Evolutionary conservation across 441 rosid genomes (phyloP), one percentile per base, ranked within the genome.

Genomic region (Bocquillonia castaneifolia): DNA sequence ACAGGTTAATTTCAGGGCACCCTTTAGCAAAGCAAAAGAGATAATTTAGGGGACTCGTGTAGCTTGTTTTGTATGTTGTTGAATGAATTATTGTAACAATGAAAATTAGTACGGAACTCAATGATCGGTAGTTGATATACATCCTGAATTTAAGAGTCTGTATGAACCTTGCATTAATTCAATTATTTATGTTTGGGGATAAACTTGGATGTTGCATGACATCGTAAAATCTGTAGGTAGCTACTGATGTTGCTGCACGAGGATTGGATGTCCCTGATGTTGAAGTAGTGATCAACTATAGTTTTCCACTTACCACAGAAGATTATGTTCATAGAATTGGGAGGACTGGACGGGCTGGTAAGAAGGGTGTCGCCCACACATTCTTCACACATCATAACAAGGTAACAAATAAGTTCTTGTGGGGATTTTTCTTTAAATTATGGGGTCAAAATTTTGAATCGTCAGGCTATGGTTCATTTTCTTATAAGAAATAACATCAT

Each of bases 341-440:
- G 40, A 85, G 97, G 74, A 93, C 99, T 6, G 99, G 99, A 64
- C 89, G 99, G 69, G 99, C 97, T 5, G 97, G 99, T 58, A 88
- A 87, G 84, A 93, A 91, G 81, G 96, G 99, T 32, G 92, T 93
- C 66, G 95, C 99, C 29, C 99, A 89, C 80, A 91, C 97, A 23
- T 91, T 93, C 83, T 93, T 91, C 83, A 93, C 88, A 0, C 85
- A 84, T 65, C 90, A 79, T 39, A 93, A 93, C 74, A 91, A 89
- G 96, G 97, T 88, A 79, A 50, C 54, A 8, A 9, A 22, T 50
- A 42, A 42, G 12, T 42, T 42, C 15, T 13, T 10, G 12, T 50
- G 26, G 54, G 13, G 50, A 10, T 39, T 36, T 23, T 18, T 59
- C 22, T 29, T 1, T 17, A 60, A 59, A 22, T 5, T 57, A 20